These are phyloP conservation scores for Eragrostis tef DNA, from an alignment of 202 grass and related monocot genomes.

Conservation along the genomic window DNA sequence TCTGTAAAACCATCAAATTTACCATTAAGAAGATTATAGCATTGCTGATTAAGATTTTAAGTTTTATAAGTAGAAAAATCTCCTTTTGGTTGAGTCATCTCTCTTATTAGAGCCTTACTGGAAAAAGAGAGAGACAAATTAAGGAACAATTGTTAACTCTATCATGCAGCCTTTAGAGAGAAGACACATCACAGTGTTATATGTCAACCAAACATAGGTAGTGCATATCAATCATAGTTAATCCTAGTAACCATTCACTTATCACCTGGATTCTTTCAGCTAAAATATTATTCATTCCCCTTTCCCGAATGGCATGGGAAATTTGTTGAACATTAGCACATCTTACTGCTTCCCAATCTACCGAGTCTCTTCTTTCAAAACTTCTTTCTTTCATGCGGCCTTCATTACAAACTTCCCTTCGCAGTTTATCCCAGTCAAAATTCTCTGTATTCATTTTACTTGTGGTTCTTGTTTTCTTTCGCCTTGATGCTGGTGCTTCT, in stretches of 20 bases:
- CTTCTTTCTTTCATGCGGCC: slow-evolving; percentile 51
- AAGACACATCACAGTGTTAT: not conserved
- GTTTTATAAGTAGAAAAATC: slow-evolving; percentile 23
- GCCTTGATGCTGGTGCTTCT: slow-evolving; percentile 37
- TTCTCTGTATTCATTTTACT: slow-evolving; percentile 48
- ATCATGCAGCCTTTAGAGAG: not conserved
- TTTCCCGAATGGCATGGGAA: slow-evolving; percentile 64
- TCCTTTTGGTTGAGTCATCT: slow-evolving; percentile 9
- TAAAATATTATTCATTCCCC: slow-evolving; percentile 87
- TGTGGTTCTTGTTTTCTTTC: slow-evolving; percentile 55
- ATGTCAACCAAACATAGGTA: too few species aligned
- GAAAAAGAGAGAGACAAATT: not conserved
- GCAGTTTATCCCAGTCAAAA: slow-evolving; percentile 74
- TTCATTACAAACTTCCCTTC: slow-evolving; percentile 45
- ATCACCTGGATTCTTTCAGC: slow-evolving; percentile 75
- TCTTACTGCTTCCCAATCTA: slow-evolving; percentile 80
- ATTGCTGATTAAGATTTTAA: not conserved
- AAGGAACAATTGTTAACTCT: slow-evolving; percentile 3
- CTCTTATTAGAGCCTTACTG: not conserved
- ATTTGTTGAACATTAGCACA: slow-evolving; percentile 63
- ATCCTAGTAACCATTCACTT: slow-evolving; percentile 18
- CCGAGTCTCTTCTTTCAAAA: slow-evolving; percentile 63
- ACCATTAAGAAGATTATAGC: slow-evolving; percentile 30
- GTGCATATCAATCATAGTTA: slow-evolving; percentile 31
- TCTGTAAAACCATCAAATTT: slow-evolving; percentile 57